Conservation (phyloP, 176 grass and related monocot genomes). For the Ensete ventricosum region DNA sequence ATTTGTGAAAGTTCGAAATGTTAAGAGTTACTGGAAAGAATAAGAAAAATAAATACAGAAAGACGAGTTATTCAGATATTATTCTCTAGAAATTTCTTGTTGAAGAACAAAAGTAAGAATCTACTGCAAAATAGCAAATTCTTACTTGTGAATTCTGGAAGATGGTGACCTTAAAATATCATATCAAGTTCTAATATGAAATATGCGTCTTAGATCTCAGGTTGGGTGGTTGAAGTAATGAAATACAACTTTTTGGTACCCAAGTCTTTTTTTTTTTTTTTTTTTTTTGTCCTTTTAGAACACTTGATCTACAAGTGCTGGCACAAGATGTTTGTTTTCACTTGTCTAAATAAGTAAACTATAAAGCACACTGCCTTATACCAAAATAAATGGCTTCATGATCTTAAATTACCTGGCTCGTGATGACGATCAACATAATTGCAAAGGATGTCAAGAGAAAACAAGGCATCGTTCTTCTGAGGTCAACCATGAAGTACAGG, state of each 20-base stretch:
- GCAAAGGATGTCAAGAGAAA: constrained; percentile 71
- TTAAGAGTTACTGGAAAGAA: neutral
- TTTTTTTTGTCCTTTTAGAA: too few species aligned
- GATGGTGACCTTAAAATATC: neutral
- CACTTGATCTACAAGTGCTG: too few species aligned
- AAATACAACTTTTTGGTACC: too few species aligned
- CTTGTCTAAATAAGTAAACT: too few species aligned
- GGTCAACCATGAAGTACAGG: constrained; percentile 74
- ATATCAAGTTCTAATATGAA: neutral
- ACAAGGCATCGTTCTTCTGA: constrained; percentile 48
- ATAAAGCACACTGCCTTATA: too few species aligned
- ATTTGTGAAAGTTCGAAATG: neutral
- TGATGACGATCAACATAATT: constrained; percentile 70
- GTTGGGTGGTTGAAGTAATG: too few species aligned
- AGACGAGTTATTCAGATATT: neutral
- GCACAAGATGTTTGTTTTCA: too few species aligned
- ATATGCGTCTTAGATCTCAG: too few species aligned
- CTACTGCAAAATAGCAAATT: neutral
- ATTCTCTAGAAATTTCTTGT: too few species aligned
- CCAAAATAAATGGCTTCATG: neutral
- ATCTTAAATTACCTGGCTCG: constrained; percentile 42
- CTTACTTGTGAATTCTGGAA: neutral
- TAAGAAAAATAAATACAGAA: neutral
- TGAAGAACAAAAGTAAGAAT: neutral
- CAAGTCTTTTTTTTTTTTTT: too few species aligned